These are phyloP conservation scores for Escovopsis sp. DNA, from an alignment of 2,329 filamentous ascomycete species.

Conservation along the genomic window DNA sequence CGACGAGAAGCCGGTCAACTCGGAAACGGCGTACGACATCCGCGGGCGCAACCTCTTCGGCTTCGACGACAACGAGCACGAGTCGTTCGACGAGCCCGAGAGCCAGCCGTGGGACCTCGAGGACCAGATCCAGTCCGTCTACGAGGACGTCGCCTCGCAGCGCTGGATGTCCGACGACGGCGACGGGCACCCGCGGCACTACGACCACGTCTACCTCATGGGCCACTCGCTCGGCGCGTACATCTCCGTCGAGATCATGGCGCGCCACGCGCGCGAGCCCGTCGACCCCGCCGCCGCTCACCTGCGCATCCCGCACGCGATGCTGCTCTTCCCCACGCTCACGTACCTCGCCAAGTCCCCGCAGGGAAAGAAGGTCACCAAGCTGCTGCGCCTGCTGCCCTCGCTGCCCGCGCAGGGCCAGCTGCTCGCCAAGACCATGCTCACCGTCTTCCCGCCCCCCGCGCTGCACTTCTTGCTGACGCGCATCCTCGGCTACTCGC, in stretches of 20 bases:
- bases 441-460: constrained; percentile 26
- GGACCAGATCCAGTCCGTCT: constrained; percentile 34
- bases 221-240: constrained; percentile 66
- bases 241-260: constrained; percentile 53
- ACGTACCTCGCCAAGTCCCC: constrained; percentile 53
- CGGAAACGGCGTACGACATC: constrained; percentile 32
- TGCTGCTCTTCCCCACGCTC: constrained; percentile 62
- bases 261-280: constrained; percentile 33
- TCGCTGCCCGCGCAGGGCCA: constrained; percentile 27
- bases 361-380: constrained; percentile 33
- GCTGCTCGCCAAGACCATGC: constrained; percentile 24
- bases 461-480: constrained; percentile 29
- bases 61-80: constrained; percentile 39
- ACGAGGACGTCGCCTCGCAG: constrained; percentile 21
- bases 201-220: constrained; percentile 48
- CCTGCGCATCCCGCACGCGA: constrained; percentile 33
- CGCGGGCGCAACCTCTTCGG: constrained; percentile 44
- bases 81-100: constrained; percentile 24
- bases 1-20: constrained; percentile 22
- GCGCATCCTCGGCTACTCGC: constrained; percentile 31
- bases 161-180: constrained; percentile 9
- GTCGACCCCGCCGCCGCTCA: constrained; percentile 14
- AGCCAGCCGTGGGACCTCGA: constrained; percentile 37
- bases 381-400: constrained; percentile 25
- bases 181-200: constrained; percentile 21